Base-by-base conservation (phyloP, 345 rosid genomes). In the Hibiscus syriacus region DNA sequence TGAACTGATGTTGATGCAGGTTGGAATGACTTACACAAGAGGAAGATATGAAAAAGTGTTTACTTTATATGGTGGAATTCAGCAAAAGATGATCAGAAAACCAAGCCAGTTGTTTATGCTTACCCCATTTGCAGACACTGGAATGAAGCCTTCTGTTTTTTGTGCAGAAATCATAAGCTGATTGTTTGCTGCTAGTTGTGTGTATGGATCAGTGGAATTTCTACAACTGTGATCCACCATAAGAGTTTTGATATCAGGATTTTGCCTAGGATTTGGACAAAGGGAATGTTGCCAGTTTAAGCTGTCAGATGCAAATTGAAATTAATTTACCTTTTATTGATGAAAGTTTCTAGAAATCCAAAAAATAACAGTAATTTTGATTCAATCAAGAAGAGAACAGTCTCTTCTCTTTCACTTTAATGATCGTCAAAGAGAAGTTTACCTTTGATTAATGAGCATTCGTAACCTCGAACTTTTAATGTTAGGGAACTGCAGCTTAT, bases 401-500 rank as follows among this genome's bases (percentile, higher is more conserved):
- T 41, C 19, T 46, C 1, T 46, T 41, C 19, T 46, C 1, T 46
- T 45, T 23, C 2, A 4, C 22, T 12, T 49, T 49, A 10, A 34
- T 34, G 16, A 30, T 57, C 36, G 19, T 36, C 49, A 16, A 66
- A 12, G 48, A 61, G 8, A n/a, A 49, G 6, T 12, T 54, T 49
- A 79, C 83, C 83, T 79, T 36, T 82, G 85, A 54, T 82, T 79
- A 27, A 82, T 30, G 43, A 82, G 79, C 72, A 45, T 65, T 23
- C 66, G 62, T 32, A 79, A 27, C 63, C 85, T 77, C 6, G 80
- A 72, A 54, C 43, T 52, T 74, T 60, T 72, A 9, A 79, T 34
- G 58, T 25, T 57, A 41, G 98, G 98, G 66, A 93, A 90, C 79
- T 86, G 92, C 78, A 93, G 72, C 76, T 93, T 93, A 73, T 90